Base-by-base conservation (phyloP, 257 asterid genomes). In the Petunia secreta region DNA sequence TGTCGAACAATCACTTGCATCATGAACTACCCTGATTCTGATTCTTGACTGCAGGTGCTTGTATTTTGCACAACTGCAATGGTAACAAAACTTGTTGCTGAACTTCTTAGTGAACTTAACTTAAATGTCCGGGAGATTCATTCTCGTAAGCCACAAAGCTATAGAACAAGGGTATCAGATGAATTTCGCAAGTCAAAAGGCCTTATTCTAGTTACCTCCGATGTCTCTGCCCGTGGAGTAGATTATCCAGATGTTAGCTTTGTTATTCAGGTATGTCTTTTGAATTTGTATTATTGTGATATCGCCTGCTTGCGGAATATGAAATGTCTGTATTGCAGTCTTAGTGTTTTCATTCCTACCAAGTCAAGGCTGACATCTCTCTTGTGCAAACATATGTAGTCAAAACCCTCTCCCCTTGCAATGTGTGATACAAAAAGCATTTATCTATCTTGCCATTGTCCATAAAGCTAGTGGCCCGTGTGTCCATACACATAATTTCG, bases 51-150 rank as follows among this genome's bases (percentile, higher is more conserved):
- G 73, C 92, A 94, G 97, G 88, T 94, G 82, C 95, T 96, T 69
- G 99, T 96, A 75, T 96, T 96, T 78, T 96, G 99, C 91, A 94
- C 99, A 37, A 96, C 99, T 78, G 99, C 99, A 54, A 96, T 96
- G 98, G 96, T 96, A 62, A 96, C 99, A 40, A 90, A 86, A 86
- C 98, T 96, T 41, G 97, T 94, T 41, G 98, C 99, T 39, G 91
- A 87, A 83, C 94, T 96, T 85, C 97, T 96, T 13, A 65, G 88
- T 16, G 97, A 94, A 87, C 97, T 96, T 11, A 91, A 91, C 79
- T 63, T 96, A 86, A 96, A 96, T 75, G 97, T 96, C 53, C 90
- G 98, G 25, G 98, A 96, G 81, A 96, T 96, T 64, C 98, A 94
- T 87, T 96, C 98, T 50, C 93, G 99, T 74, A 94, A 96, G 77